Conservation (phyloP, 2,329 filamentous ascomycete genomes). For the Phialophora verrucosa region DNA sequence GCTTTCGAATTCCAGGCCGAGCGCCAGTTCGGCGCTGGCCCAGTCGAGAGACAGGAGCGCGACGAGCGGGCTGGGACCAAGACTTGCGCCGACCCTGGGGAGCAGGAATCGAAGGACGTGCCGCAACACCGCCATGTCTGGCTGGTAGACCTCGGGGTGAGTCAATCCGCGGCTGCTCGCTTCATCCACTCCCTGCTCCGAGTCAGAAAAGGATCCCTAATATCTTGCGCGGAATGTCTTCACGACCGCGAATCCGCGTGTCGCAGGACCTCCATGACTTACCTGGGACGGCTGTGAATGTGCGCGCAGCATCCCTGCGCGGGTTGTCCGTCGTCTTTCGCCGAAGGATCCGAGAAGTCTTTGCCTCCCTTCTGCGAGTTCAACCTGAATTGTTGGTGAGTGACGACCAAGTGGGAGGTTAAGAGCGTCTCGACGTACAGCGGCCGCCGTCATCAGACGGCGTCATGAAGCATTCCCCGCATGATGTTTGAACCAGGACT, state of each 20-base stretch:
- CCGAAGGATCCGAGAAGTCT: not conserved
- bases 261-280: not conserved
- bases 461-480: not conserved
- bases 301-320: not conserved
- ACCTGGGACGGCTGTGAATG: not conserved
- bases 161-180: too few relatives aligned
- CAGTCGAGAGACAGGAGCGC: not conserved
- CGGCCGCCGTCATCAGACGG: not conserved
- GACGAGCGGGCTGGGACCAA: not conserved
- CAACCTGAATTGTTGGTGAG: not conserved
- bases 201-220: not conserved
- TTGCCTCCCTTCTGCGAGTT: too few relatives aligned
- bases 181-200: not conserved
- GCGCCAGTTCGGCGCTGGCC: not conserved
- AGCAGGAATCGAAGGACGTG: not conserved
- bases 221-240: too few relatives aligned
- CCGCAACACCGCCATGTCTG: not conserved
- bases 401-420: not conserved
- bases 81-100: not conserved
- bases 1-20: not conserved
- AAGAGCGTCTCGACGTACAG: not conserved
- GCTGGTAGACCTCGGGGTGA: not conserved
- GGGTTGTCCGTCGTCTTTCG: not conserved
- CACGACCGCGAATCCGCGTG: not conserved
- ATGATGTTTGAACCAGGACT: not conserved